These are phyloP conservation scores for Crotalaria pallida DNA, from an alignment of 306 rosid species.

Conservation along the genomic window DNA sequence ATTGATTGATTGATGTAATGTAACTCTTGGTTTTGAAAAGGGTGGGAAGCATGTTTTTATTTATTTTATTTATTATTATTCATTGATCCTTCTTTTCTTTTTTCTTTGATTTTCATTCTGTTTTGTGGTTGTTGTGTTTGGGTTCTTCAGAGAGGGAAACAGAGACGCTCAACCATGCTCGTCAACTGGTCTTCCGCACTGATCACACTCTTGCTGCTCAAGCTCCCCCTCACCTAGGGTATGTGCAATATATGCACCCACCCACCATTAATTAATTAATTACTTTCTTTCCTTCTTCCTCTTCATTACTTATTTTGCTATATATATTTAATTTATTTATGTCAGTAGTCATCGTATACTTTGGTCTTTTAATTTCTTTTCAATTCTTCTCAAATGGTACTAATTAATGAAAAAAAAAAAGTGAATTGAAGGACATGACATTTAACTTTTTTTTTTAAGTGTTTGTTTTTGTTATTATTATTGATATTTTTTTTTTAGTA, in stretches of 20 bases:
- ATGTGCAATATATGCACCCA: not conserved
- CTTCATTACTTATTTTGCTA: not conserved
- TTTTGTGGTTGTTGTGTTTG: conserved; percentile 4
- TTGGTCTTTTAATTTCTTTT: not conserved
- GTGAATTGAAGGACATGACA: too few species aligned
- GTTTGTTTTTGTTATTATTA: too few species aligned
- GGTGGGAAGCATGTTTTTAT: not conserved
- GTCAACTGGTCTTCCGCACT: conserved; percentile 82
- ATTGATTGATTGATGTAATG: conserved; percentile 10
- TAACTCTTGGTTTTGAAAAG: conserved; percentile 4
- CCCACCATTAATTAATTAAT: too few species aligned
- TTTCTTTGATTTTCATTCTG: conserved; percentile 20
- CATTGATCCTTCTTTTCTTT: not conserved
- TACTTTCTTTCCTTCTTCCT: not conserved
- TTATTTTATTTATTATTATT: not conserved
- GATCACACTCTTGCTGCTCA: conserved; percentile 63
- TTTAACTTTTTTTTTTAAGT: not conserved
- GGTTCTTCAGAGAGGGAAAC: conserved; percentile 82
- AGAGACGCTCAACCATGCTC: conserved; percentile 94
- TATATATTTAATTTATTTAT: too few species aligned
- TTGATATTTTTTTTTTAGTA: too few species aligned
- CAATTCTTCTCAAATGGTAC: not conserved
- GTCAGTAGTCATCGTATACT: too few species aligned
- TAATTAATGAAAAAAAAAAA: not conserved
- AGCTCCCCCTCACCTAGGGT: conserved; percentile 73